These are phyloP conservation scores for Boletus barrowsii DNA, from an alignment of 768 basidiomycete species.

Conservation along the genomic window DNA sequence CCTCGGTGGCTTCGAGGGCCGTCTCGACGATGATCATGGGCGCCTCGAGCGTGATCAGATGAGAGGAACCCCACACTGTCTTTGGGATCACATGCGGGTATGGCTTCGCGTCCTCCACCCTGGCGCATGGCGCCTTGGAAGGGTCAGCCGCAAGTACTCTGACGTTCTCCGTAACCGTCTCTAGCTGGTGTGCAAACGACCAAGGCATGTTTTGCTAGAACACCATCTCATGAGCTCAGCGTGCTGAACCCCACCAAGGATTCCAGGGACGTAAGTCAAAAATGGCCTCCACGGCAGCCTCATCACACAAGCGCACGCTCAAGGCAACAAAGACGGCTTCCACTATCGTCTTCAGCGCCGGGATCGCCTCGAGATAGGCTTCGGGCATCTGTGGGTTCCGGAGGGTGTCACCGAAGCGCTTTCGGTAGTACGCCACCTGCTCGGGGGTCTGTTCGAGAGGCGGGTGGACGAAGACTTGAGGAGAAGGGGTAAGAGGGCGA, in stretches of 20 bases:
- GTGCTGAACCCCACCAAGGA: no score
- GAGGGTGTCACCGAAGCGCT: accelerated
- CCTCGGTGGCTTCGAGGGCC: constrained; percentile 1
- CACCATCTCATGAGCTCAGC: neutral
- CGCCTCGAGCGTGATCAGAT: constrained; percentile 13
- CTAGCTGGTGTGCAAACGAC: constrained; percentile 16
- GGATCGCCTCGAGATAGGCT: neutral
- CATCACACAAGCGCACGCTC: constrained; percentile 5
- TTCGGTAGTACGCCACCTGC: neutral
- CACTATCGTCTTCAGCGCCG: neutral
- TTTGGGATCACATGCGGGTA: constrained; percentile 4
- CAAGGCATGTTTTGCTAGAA: constrained; percentile 23
- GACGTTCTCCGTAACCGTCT: constrained; percentile 4
- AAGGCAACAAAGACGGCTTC: neutral
- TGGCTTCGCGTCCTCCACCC: neutral
- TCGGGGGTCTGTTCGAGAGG: constrained; percentile 4
- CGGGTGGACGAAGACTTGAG: constrained; percentile 23
- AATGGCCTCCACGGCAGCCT: constrained; percentile 1
- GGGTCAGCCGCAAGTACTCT: constrained; percentile 15
- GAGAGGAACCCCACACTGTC: constrained; percentile 10
- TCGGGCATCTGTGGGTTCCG: neutral
- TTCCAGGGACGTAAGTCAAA: constrained; percentile 16
- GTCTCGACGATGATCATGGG: constrained; percentile 12
- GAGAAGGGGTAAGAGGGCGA: constrained; percentile 12
- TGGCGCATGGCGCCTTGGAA: neutral